Percentiles rank a stretch among this genome's conserved stretches.
Conservation (phyloP, 2,329 filamentous ascomycete species). For the Chaetomium sp. region DNA sequence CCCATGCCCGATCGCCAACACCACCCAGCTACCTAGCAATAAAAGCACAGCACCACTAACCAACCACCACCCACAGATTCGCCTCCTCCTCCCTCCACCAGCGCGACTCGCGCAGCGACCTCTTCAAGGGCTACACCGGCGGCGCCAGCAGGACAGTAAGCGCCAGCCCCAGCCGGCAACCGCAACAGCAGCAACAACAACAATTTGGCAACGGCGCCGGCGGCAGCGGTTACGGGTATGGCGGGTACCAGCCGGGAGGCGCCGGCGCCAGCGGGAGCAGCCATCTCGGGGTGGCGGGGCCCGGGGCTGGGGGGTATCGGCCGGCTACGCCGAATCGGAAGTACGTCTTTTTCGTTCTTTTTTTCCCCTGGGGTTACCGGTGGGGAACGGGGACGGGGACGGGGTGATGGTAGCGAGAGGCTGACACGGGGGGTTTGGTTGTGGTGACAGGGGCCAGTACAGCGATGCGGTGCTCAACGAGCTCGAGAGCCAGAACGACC, state of each 20-base stretch:
- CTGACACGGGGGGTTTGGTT: not conserved
- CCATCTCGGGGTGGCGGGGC: slow-evolving; percentile 36
- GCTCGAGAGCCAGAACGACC: slow-evolving; percentile 93
- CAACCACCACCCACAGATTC: slow-evolving; percentile 54
- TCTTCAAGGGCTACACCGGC: slow-evolving; percentile 73
- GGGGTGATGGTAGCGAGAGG: no score
- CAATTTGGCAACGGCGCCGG: slow-evolving; percentile 9
- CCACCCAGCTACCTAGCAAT: not conserved
- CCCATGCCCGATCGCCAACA: not conserved
- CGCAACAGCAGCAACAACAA: slow-evolving; percentile 7
- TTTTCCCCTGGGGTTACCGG: no score
- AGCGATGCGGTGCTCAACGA: slow-evolving; percentile 88
- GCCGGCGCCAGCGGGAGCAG: slow-evolving; percentile 38
- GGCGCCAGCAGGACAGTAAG: slow-evolving; percentile 50
- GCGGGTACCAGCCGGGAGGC: slow-evolving; percentile 34
- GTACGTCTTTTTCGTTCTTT: slow-evolving; percentile 43
- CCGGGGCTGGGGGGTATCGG: slow-evolving; percentile 51
- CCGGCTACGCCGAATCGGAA: slow-evolving; percentile 71
- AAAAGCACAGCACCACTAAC: not conserved
- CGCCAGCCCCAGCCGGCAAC: slow-evolving; percentile 47
- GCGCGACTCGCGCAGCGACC: slow-evolving; percentile 69
- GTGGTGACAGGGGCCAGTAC: slow-evolving; percentile 73
- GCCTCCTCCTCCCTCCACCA: slow-evolving; percentile 70
- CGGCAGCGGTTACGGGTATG: slow-evolving; percentile 54
- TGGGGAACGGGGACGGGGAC: no score